Evolutionary conservation across 163 green algal genomes (phyloP).

Genomic region (Scenedesmus sp.): DNA sequence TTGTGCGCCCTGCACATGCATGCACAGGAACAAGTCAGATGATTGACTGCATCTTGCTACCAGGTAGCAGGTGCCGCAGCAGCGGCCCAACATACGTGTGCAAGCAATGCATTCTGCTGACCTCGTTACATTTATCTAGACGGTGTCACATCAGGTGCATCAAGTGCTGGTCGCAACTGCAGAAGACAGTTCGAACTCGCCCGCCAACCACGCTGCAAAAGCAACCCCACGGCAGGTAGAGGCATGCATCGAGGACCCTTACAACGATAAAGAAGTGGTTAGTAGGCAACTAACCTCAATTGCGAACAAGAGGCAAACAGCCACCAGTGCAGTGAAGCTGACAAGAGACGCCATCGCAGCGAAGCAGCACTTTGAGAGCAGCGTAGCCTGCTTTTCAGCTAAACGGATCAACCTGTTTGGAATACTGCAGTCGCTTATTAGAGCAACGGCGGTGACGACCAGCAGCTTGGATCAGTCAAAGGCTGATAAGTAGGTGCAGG

Average conservation of each 20-base stretch:
- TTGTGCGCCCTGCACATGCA: neutral
- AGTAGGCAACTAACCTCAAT: neutral
- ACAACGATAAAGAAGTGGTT: neutral
- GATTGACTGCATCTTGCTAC: too few relatives aligned
- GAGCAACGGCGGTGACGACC: too few relatives aligned
- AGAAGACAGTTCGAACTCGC: neutral
- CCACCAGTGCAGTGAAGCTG: neutral
- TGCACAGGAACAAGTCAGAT: neutral
- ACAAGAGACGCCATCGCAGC: neutral
- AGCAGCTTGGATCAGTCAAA: too few relatives aligned
- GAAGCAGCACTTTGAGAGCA: neutral
- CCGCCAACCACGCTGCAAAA: neutral
- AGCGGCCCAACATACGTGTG: too few relatives aligned
- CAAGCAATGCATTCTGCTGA: too few relatives aligned
- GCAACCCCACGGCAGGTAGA: neutral
- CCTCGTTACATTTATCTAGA: too few relatives aligned
- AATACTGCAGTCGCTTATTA: too few relatives aligned
- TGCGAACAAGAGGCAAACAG: neutral
- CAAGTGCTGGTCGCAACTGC: neutral
- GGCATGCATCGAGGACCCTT: neutral
- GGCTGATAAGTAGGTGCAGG: too few relatives aligned
- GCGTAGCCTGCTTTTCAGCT: too few relatives aligned
- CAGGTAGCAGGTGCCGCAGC: too few relatives aligned
- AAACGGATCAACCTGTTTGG: too few relatives aligned
- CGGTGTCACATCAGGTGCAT: neutral